A percentile compares a stretch with the other conserved stretches of the same genome.
Evolutionary conservation across 2,329 filamentous ascomycete species (phyloP).

Genomic region (Ophiostoma quercus): DNA sequence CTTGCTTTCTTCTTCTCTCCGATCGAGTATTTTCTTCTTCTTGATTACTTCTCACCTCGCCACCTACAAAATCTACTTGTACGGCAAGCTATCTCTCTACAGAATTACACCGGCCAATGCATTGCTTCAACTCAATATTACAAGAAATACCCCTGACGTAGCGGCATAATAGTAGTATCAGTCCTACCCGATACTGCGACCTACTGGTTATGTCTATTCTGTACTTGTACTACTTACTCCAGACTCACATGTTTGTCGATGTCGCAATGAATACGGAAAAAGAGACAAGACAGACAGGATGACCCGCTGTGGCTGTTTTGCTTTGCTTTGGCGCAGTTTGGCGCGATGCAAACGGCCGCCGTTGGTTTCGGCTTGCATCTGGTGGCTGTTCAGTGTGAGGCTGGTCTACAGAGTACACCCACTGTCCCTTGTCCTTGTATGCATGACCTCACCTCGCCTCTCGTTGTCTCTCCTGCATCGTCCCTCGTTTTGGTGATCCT

Average conservation of each 20-base stretch:
- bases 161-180: not conserved
- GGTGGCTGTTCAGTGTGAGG: too few species aligned
- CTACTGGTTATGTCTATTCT: not conserved
- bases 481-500: too few species aligned
- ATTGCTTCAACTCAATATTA: not conserved
- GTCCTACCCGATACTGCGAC: not conserved
- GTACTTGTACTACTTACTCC: not conserved
- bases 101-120: not conserved
- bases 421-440: too few species aligned
- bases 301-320: too few species aligned
- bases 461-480: not conserved
- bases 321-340: too few species aligned
- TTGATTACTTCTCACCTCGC: not conserved
- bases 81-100: not conserved
- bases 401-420: too few species aligned
- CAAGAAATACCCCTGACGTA: constrained; percentile 5
- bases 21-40: not conserved
- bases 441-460: too few species aligned
- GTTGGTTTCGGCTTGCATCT: not conserved
- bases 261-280: not conserved
- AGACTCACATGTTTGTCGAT: not conserved
- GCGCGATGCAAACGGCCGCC: not conserved
- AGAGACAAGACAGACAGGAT: not conserved
- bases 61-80: not conserved
- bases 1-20: not conserved